These are phyloP conservation scores for Eucalyptus caleyi DNA, from an alignment of 345 rosid species.

Conservation along the genomic window DNA sequence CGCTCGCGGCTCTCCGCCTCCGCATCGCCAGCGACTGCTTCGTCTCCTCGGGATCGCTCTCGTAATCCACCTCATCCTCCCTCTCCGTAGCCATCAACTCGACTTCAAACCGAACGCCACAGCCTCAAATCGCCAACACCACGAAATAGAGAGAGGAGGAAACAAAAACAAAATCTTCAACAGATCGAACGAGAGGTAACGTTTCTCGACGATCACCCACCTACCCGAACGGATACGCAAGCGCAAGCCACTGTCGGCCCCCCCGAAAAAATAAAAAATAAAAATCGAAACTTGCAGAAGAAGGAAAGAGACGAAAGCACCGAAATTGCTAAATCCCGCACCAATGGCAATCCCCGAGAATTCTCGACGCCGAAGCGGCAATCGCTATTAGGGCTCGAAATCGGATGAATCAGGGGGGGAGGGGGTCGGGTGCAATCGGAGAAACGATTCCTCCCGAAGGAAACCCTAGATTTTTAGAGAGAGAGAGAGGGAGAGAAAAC, in stretches of 20 bases:
- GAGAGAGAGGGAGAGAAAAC: not conserved
- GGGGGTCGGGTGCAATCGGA: not conserved
- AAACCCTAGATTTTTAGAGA: not conserved
- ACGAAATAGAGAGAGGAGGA: not conserved
- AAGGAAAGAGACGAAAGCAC: not conserved
- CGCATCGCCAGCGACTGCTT: conserved; percentile 55
- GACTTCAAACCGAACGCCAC: not conserved
- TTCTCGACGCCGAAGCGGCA: not conserved
- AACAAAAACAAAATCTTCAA: not conserved
- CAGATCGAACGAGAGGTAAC: not conserved
- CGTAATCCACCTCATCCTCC: conserved; percentile 55
- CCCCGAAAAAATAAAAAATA: no score
- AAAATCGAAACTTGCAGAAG: not conserved
- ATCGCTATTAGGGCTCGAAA: not conserved
- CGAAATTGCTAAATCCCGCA: not conserved
- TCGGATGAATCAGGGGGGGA: not conserved
- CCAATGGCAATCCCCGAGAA: not conserved
- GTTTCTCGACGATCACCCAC: not conserved
- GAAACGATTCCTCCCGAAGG: not conserved
- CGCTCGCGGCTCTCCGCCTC: conserved; percentile 80
- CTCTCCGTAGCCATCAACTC: conserved; percentile 32
- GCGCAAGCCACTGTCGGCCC: not conserved
- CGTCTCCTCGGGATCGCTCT: conserved; percentile 87
- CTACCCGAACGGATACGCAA: not conserved
- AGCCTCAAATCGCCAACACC: not conserved